Percentiles rank a stretch among this genome's conserved stretches.
Conservation (phyloP, 352 stramenopile species). For the Pythium apleroticum region DNA sequence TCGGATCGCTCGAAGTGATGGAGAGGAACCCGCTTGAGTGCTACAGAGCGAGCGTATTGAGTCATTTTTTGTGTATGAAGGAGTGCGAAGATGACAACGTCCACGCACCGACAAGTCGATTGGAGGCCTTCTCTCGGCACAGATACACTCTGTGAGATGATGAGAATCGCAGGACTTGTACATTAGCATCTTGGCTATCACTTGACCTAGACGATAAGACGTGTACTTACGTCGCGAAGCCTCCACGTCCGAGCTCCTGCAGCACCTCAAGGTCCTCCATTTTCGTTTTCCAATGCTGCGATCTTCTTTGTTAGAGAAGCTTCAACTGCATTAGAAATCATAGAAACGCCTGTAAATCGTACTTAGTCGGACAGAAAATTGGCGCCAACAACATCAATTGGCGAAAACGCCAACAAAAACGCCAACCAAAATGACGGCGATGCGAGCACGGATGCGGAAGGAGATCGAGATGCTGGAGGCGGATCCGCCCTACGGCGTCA, state of each 20-base stretch:
- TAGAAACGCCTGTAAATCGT: conserved; percentile 14
- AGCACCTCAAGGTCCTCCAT: conserved; percentile 59
- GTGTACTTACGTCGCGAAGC: conserved; percentile 51
- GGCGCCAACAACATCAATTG: conserved; percentile 12
- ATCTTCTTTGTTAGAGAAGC: conserved; percentile 1
- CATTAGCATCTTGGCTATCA: not conserved
- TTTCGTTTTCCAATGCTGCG: not conserved
- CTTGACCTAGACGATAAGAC: not conserved
- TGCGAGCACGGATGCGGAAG: conserved; percentile 79
- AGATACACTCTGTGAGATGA: conserved; percentile 43
- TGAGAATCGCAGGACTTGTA: not conserved
- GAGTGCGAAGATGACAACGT: not conserved
- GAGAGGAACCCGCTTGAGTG: conserved; percentile 56
- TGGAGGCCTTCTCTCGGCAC: conserved; percentile 32
- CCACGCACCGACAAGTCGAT: conserved; percentile 33
- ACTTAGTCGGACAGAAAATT: conserved; percentile 14
- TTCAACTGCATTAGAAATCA: conserved; percentile 17
- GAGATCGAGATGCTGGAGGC: conserved; percentile 84
- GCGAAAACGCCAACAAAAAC: conserved; percentile 11
- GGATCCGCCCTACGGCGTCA: conserved; percentile 74
- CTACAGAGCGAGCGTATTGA: conserved; percentile 20
- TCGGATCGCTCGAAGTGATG: conserved; percentile 34
- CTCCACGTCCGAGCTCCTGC: conserved; percentile 54
- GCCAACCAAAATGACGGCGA: conserved; percentile 51
- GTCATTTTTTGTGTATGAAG: not conserved